Evolutionary conservation across 2,329 filamentous ascomycete genomes (phyloP).

Genomic region (Tolypocladium guangdongense): DNA sequence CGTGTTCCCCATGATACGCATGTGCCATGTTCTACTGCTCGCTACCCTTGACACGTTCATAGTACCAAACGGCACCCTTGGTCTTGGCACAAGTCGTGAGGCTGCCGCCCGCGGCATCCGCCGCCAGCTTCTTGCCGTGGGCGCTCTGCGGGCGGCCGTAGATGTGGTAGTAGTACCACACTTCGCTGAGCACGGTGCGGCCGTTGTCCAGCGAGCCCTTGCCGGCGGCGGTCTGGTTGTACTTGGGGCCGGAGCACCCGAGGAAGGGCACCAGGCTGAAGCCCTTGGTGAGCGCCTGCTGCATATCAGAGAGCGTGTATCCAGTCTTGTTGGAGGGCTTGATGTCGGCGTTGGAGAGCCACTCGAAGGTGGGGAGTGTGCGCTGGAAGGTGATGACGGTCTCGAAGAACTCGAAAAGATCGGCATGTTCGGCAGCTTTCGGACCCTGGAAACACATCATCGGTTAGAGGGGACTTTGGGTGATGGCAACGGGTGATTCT

Average conservation of each 20-base stretch:
- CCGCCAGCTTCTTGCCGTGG: conserved; percentile 30
- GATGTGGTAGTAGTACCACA: conserved; percentile 57
- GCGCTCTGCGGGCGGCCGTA: conserved; percentile 44
- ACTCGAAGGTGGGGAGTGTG: conserved; percentile 47
- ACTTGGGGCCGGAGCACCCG: conserved; percentile 49
- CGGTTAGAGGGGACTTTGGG: too few relatives aligned
- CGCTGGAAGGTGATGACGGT: conserved; percentile 48
- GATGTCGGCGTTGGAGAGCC: conserved; percentile 45
- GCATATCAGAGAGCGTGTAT: conserved; percentile 43
- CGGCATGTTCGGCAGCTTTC: conserved; percentile 41
- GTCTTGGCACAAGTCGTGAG: conserved; percentile 44
- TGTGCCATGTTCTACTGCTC: conserved; percentile 5
- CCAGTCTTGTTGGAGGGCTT: conserved; percentile 45
- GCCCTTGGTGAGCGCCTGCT: conserved; percentile 34
- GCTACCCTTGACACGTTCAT: conserved; percentile 30
- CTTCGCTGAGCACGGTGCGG: conserved; percentile 45
- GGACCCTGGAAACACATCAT: conserved; percentile 27
- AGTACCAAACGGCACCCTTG: conserved; percentile 42
- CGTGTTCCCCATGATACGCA: not conserved
- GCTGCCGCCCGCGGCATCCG: conserved; percentile 34
- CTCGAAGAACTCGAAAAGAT: conserved; percentile 53
- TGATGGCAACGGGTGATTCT: not conserved
- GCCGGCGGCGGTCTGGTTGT: conserved; percentile 49
- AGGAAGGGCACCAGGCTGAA: conserved; percentile 48
- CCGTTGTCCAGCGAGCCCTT: conserved; percentile 43